Evolutionary conservation across 371 early-diverging fungal genomes (phyloP).

Genomic region (Zancudomyces culisetae): DNA sequence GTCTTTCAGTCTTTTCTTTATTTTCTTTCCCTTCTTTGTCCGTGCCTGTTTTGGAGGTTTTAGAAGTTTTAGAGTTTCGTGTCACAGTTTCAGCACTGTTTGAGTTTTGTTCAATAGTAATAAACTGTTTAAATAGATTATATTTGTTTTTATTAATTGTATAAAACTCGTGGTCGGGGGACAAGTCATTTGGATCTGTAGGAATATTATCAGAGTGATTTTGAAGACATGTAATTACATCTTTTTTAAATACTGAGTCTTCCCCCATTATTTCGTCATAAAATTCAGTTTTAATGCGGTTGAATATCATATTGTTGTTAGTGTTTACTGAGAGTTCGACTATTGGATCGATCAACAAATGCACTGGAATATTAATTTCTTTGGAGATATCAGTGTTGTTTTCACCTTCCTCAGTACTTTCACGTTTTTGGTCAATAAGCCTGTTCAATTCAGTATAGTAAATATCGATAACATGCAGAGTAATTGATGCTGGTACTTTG

Average conservation of each 20-base stretch:
- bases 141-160: neutral
- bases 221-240: no score
- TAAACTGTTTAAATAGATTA: neutral
- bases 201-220: no score
- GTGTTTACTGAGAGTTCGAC: constrained; percentile 28
- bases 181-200: no score
- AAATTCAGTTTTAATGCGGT: constrained; percentile 3
- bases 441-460: constrained; percentile 56
- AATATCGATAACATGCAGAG: constrained; percentile 60
- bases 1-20: neutral
- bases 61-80: neutral
- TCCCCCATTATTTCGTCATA: neutral
- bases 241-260: no score
- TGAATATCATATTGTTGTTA: constrained; percentile 10
- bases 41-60: neutral
- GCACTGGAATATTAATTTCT: constrained; percentile 32
- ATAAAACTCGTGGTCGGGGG: no score
- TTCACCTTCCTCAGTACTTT: constrained; percentile 29
- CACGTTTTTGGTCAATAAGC: constrained; percentile 3
- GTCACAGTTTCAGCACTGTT: neutral
- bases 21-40: neutral
- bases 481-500: constrained; percentile 48
- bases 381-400: constrained; percentile 23
- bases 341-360: constrained; percentile 42
- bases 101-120: neutral